Evolutionary conservation across 495 filamentous ascomycete species (phyloP), one percentile per base, ranked within the genome.

Genomic region (Aspergillus avenaceus): DNA sequence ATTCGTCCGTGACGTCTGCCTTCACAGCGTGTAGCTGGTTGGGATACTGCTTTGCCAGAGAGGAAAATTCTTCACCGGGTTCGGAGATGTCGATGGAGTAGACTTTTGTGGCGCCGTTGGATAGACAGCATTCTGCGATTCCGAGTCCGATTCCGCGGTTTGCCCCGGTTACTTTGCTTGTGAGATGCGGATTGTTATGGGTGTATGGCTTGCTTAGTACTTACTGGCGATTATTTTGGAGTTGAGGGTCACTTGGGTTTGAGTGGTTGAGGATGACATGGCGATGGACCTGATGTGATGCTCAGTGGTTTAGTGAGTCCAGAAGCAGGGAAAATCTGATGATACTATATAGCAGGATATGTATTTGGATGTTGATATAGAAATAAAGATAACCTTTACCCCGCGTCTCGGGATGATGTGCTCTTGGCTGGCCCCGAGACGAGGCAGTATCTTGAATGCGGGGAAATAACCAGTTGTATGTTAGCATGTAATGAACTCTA

Each of bases 21-120:
- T 63, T 56, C 29, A 72, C 25, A 41, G 63, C 66, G 19, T 64
- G 62, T 13, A 76, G 37, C 25, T 60, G 57, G 41, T 50, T 55
- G 3, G 59, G 61, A 50, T 58, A 63, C 36, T 45, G 59, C 41
- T 64, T 59, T 23, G 56, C 56, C 1, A 76, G 28, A 1, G 54
- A 55, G 1, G 51, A 36, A 32, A 74, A 73, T 3, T 72, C 70
- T 4, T 70, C 65, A 2, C 65, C 64, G 2, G 65, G 57, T 8
- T 72, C 68, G 32, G 58, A 59, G 21, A 74, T 66, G 45, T 73
- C 72, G 37, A 74, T 61, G 21, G 68, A 72, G 59, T 71, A 71
- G 31, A 76, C 59, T 9, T 52, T 54, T 24, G 60, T 59, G 9
- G 71, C 72, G 13, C 56, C 56, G 37, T 74, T 76, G 42, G 58